Evolutionary conservation across 2,329 filamentous ascomycete genomes (phyloP).

Genomic region (Scytalidium sp.): DNA sequence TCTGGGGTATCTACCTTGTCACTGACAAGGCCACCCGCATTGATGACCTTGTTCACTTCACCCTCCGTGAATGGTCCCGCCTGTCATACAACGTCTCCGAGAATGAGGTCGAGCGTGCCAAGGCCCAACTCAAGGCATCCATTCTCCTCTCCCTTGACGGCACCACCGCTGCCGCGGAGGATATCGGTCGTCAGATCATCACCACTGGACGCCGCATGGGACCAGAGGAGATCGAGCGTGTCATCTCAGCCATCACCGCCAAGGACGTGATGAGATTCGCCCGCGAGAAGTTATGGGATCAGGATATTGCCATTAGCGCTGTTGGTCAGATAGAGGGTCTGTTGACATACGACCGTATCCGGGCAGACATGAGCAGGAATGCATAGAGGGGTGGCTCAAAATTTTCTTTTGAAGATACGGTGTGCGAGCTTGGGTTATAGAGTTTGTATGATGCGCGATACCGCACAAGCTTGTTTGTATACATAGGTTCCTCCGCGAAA

Average conservation of each 20-base stretch:
- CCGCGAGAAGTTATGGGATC: constrained; percentile 93
- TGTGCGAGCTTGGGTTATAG: constrained; percentile 17
- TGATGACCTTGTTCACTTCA: constrained; percentile 97
- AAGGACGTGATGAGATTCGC: constrained; percentile 98
- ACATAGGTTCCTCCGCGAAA: constrained; percentile 23
- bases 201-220: constrained; percentile 91
- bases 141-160: constrained; percentile 96
- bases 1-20: constrained; percentile 99
- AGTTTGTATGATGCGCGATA: constrained; percentile 30
- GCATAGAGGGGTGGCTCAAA: constrained; percentile 19
- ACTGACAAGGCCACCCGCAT: constrained; percentile 83
- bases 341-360: constrained; percentile 73
- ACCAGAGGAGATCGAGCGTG: constrained; percentile 91
- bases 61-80: constrained; percentile 96
- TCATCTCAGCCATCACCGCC: constrained; percentile 83
- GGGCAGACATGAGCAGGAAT: constrained; percentile 87
- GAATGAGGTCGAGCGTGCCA: constrained; percentile 95
- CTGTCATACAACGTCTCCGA: constrained; percentile 84
- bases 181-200: constrained; percentile 97
- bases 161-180: constrained; percentile 95
- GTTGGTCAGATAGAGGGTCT: constrained; percentile 89
- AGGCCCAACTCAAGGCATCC: constrained; percentile 98
- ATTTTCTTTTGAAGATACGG: constrained; percentile 11
- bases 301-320: constrained; percentile 90
- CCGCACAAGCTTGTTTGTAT: constrained; percentile 25